These are phyloP conservation scores for Hypoxylon rickii DNA, from an alignment of 495 filamentous ascomycete genomes.

Conservation along the genomic window DNA sequence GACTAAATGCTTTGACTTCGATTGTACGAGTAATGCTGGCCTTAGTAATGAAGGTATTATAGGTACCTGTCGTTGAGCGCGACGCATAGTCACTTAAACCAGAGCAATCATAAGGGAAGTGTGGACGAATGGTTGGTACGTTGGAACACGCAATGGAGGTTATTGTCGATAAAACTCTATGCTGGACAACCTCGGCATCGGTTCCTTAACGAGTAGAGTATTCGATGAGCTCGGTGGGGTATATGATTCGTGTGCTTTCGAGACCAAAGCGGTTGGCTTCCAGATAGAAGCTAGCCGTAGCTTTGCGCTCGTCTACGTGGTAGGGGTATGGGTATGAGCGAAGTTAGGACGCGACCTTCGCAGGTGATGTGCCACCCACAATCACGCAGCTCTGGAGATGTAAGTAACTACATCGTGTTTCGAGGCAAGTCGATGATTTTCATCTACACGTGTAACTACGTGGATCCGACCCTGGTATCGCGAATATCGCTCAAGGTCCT, in stretches of 20 bases:
- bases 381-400: constrained; percentile 22
- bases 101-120: not conserved
- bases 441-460: not conserved
- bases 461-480: not conserved
- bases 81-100: too few species aligned
- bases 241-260: not conserved
- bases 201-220: constrained; percentile 32
- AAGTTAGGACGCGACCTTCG: not conserved
- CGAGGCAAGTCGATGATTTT: constrained; percentile 8
- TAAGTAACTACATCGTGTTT: constrained; percentile 27
- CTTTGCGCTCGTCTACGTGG: not conserved
- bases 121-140: not conserved
- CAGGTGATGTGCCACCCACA: constrained; percentile 18
- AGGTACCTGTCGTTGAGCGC: too few species aligned
- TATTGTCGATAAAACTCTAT: constrained; percentile 31
- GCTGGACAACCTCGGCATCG: constrained; percentile 42
- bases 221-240: not conserved
- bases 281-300: not conserved
- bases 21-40: too few species aligned
- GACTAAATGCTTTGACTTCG: too few species aligned
- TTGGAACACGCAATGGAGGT: constrained; percentile 26
- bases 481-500: not conserved
- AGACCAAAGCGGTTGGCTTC: not conserved
- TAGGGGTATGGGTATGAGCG: not conserved
- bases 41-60: too few species aligned